A percentile compares a stretch with the other conserved stretches of the same genome.
These are phyloP conservation scores for Coemansia sp. DNA, from an alignment of 192 early-diverging fungal species.

Conservation along the genomic window DNA sequence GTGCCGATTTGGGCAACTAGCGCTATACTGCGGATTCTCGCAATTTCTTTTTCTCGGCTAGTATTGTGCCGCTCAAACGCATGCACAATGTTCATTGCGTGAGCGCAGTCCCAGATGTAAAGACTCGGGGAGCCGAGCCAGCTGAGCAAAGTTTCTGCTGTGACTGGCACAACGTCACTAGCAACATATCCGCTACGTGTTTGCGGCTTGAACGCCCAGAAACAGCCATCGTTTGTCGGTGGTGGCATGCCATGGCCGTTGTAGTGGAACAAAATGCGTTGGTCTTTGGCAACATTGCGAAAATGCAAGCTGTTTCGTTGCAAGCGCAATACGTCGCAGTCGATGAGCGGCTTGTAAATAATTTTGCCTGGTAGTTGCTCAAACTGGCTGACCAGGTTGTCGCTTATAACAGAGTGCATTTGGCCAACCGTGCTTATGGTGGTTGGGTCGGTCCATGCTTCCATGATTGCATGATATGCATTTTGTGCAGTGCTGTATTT, in stretches of 20 bases:
- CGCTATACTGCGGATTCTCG: conserved; percentile 41
- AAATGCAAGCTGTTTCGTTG: conserved; percentile 82
- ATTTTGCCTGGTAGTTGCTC: conserved; percentile 84
- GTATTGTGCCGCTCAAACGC: conserved; percentile 85
- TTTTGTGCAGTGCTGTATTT: conserved; percentile 83
- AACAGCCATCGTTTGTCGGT: conserved; percentile 88
- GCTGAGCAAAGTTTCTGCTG: conserved; percentile 80
- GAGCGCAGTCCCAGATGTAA: conserved; percentile 94
- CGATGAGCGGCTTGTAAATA: conserved; percentile 77
- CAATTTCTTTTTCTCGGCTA: conserved; percentile 72
- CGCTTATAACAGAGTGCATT: conserved; percentile 62
- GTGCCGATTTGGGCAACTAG: conserved; percentile 25
- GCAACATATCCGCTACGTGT: conserved; percentile 54
- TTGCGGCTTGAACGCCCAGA: conserved; percentile 96
- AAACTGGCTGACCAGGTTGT: conserved; percentile 87
- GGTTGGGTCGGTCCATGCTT: conserved; percentile 92
- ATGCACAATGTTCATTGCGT: conserved; percentile 85
- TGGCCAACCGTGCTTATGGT: conserved; percentile 10
- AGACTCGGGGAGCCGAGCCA: conserved; percentile 94
- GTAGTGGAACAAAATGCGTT: conserved; percentile 94
- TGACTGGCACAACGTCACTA: conserved; percentile 83
- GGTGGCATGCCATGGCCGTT: conserved; percentile 99
- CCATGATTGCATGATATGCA: conserved; percentile 79
- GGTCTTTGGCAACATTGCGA: conserved; percentile 83
- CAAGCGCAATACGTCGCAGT: conserved; percentile 88